These are phyloP conservation scores for Penicillium janthinellum DNA, from an alignment of 2,329 filamentous ascomycete species.

Conservation along the genomic window DNA sequence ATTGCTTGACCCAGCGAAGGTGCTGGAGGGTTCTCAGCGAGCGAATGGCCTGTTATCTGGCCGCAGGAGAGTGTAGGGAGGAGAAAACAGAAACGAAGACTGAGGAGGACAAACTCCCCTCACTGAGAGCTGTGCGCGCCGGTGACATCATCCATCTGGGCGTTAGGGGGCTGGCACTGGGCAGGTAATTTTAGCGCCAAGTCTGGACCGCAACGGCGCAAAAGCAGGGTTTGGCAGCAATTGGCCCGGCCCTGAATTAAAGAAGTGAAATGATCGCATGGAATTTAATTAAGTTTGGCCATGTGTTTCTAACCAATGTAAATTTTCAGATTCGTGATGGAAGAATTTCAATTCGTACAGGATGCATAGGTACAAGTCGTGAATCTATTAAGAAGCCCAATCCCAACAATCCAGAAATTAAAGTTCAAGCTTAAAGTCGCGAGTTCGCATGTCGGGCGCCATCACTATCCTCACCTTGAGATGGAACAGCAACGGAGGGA, in stretches of 20 bases:
- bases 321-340: neutral
- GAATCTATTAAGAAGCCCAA: constrained; percentile 23
- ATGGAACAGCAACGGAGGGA: constrained; percentile 10
- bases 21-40: constrained; percentile 12
- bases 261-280: neutral
- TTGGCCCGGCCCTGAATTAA: neutral
- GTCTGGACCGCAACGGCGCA: constrained; percentile 10
- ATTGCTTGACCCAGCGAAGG: neutral
- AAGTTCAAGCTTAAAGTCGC: constrained; percentile 20
- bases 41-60: constrained; percentile 16
- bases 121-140: constrained; percentile 6
- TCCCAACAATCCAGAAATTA: constrained; percentile 5
- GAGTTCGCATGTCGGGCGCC: constrained; percentile 20
- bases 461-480: constrained; percentile 18
- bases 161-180: constrained; percentile 2
- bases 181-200: constrained; percentile 20
- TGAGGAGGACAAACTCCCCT: constrained; percentile 6
- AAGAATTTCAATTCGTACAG: constrained; percentile 9
- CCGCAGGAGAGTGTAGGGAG: constrained; percentile 5
- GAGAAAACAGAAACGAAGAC: neutral
- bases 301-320: neutral
- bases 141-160: constrained; percentile 22
- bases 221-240: constrained; percentile 1
- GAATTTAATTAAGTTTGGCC: neutral
- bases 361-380: constrained; percentile 26